Evolutionary conservation across 192 early-diverging fungal species (phyloP).

Genomic region (Mortierella alpina): DNA sequence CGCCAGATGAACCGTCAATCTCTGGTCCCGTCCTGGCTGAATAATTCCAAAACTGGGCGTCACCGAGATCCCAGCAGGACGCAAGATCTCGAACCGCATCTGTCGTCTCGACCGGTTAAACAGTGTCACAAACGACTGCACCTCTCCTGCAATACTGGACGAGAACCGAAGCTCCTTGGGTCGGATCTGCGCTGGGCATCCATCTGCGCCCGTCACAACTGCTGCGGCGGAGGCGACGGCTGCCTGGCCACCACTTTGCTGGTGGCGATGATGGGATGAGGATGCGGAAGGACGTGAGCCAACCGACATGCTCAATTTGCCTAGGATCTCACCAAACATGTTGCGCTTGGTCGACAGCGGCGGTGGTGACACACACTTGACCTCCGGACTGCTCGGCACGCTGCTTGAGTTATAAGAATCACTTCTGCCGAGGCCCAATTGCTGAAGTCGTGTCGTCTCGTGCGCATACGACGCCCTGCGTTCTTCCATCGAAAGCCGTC

Average conservation of each 20-base stretch:
- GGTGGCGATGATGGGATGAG: constrained; percentile 7
- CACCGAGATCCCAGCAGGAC: constrained; percentile 27
- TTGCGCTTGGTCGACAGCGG: background rate
- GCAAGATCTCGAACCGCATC: constrained; percentile 40
- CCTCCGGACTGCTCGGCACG: constrained; percentile 24
- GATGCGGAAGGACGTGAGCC: background rate
- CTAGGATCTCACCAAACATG: constrained; percentile 31
- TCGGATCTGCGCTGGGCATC: constrained; percentile 41
- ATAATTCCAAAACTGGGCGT: constrained; percentile 30
- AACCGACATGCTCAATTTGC: constrained; percentile 20
- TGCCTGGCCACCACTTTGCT: background rate
- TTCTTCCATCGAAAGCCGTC: background rate
- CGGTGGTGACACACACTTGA: constrained; percentile 9
- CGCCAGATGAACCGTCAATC: constrained; percentile 24
- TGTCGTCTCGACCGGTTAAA: constrained; percentile 27
- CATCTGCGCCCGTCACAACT: background rate
- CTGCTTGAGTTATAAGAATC: constrained; percentile 23
- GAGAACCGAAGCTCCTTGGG: constrained; percentile 33
- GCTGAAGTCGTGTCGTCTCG: background rate
- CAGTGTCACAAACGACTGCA: constrained; percentile 29
- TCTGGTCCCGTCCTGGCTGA: constrained; percentile 33
- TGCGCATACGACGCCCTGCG: background rate
- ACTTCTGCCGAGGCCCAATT: background rate
- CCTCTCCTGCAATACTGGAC: constrained; percentile 12
- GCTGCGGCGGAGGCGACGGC: background rate